A percentile compares a stretch with the other conserved stretches of the same genome.
These are phyloP conservation scores for Exophiala aquamarina DNA, from an alignment of 2,329 filamentous ascomycete species.

Conservation along the genomic window DNA sequence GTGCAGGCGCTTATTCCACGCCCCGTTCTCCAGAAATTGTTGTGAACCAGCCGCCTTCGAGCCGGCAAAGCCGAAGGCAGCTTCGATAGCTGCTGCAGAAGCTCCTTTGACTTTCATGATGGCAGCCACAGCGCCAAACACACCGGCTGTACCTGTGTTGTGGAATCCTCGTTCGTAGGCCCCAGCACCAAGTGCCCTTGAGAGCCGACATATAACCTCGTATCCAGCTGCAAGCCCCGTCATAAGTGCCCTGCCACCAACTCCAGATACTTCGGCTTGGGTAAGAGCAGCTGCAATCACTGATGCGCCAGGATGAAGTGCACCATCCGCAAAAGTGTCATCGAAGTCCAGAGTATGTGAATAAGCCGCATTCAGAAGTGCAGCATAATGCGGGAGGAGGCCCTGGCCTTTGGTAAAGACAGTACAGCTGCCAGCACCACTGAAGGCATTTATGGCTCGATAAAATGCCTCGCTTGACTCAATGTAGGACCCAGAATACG, in stretches of 20 bases:
- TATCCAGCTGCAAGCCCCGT: constrained; percentile 32
- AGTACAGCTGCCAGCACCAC: constrained; percentile 7
- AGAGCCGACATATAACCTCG: constrained; percentile 31
- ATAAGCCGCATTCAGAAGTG: constrained; percentile 42
- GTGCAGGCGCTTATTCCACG: constrained; percentile 39
- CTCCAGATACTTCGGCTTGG: constrained; percentile 30
- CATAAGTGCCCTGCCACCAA: constrained; percentile 12
- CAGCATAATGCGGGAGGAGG: constrained; percentile 38
- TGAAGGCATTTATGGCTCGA: constrained; percentile 5
- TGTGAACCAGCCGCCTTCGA: constrained; percentile 37
- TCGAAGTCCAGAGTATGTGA: constrained; percentile 46
- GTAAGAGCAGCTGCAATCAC: constrained; percentile 31
- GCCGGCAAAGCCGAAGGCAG: constrained; percentile 36
- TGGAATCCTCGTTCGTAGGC: constrained; percentile 37
- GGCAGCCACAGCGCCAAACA: constrained; percentile 35
- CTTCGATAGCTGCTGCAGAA: constrained; percentile 26
- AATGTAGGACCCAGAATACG: background rate
- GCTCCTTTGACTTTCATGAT: constrained; percentile 30
- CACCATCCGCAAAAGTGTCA: constrained; percentile 42
- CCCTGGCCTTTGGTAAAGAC: constrained; percentile 15
- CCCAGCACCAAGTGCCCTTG: constrained; percentile 32
- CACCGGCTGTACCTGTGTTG: constrained; percentile 35
- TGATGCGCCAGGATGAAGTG: constrained; percentile 42
- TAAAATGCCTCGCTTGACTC: constrained; percentile 14
- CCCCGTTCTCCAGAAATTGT: constrained; percentile 39